A percentile compares a stretch with the other conserved stretches of the same genome.
phyloP scores from a whole-genome alignment of 2,329 filamentous ascomycete species.

The Rutstroemia sp. region DNA sequence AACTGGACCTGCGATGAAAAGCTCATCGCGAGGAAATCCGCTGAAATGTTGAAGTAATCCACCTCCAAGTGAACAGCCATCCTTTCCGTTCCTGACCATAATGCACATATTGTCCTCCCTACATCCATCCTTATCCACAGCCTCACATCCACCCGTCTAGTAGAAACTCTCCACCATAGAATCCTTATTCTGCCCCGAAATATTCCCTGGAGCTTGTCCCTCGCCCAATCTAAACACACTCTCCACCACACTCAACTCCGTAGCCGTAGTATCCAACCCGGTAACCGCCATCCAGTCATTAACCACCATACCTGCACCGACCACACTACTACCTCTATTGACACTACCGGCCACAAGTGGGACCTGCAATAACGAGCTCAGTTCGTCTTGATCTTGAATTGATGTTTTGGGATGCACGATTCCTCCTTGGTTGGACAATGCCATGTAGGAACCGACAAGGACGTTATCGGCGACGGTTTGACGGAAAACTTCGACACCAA shows the following conservation, averaged over 20 bases:
- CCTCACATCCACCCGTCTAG: constrained; percentile 41
- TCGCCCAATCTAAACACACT: constrained; percentile 92
- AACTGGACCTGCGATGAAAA: background rate
- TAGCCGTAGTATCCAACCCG: constrained; percentile 91
- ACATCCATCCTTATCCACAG: background rate
- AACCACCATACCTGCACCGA: constrained; percentile 95
- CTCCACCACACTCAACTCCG: constrained; percentile 93
- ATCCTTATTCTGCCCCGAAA: constrained; percentile 85
- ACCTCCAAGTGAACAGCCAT: background rate
- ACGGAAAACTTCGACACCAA: constrained; percentile 82
- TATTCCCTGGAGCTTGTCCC: constrained; percentile 68
- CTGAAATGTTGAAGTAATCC: background rate
- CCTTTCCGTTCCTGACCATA: background rate
- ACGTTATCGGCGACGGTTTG: constrained; percentile 98
- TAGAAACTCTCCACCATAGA: constrained; percentile 99
- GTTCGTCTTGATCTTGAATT: constrained; percentile 96
- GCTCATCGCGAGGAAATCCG: background rate
- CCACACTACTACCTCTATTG: constrained; percentile 86
- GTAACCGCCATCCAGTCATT: constrained; percentile 98
- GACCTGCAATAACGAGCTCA: constrained; percentile 87
- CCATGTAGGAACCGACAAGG: constrained; percentile 93
- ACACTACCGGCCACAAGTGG: constrained; percentile 91
- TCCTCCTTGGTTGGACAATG: constrained; percentile 88
- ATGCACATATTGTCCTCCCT: background rate
- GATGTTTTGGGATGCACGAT: constrained; percentile 96